These are phyloP conservation scores for Cladorrhinum sp. DNA, from an alignment of 2,329 filamentous ascomycete genomes.

Conservation along the genomic window DNA sequence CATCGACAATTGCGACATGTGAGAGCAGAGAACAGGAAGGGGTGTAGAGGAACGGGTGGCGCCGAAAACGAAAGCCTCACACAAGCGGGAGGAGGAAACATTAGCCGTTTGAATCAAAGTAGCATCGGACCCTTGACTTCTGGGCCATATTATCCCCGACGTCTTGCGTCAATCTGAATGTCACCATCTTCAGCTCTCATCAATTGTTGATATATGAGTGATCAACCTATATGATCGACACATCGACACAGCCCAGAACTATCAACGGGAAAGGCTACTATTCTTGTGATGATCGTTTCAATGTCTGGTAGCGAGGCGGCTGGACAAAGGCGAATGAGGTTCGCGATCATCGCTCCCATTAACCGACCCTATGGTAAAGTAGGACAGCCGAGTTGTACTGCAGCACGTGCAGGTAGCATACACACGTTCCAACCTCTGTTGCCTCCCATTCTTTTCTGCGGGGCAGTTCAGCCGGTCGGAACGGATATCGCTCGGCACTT, in stretches of 20 bases:
- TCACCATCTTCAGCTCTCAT: background rate
- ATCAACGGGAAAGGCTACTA: background rate
- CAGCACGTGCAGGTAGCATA: too few species aligned
- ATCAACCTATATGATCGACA: background rate
- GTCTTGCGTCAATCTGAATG: background rate
- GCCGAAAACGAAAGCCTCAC: background rate
- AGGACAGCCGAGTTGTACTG: background rate
- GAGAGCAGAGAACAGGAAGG: background rate
- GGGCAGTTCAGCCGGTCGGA: background rate
- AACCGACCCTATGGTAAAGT: background rate
- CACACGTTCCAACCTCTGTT: background rate
- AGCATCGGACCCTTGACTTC: background rate
- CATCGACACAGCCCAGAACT: too few species aligned
- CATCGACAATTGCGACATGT: slow-evolving; percentile 11
- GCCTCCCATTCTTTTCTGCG: background rate
- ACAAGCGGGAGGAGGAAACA: background rate
- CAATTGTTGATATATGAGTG: background rate
- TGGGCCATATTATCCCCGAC: background rate
- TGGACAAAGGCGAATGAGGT: background rate
- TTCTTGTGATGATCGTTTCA: background rate
- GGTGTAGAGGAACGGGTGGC: background rate
- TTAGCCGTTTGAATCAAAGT: background rate
- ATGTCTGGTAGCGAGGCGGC: background rate
- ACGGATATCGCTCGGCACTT: background rate
- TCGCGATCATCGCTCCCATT: background rate